These are phyloP conservation scores for Chlorella vulgaris DNA, from an alignment of 139 green algal species.

Conservation along the genomic window DNA sequence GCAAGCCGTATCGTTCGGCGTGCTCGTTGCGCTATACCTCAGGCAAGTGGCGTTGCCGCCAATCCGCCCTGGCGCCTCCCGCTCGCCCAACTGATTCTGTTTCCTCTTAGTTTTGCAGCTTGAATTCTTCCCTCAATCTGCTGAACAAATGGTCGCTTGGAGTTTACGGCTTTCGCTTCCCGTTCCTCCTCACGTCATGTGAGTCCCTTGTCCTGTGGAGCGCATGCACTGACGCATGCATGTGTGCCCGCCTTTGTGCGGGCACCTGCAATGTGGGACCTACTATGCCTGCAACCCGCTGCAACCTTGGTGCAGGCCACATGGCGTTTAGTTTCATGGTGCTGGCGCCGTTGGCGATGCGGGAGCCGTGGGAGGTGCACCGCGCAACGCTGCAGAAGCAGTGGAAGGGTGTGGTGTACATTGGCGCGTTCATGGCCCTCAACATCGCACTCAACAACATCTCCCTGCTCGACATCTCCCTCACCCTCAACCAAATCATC, in stretches of 20 bases:
- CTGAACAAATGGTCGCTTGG: conserved; percentile 31
- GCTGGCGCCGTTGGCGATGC: conserved; percentile 51
- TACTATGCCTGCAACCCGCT: background rate
- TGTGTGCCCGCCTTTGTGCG: no score
- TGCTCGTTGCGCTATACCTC: background rate
- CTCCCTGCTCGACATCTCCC: conserved; percentile 51
- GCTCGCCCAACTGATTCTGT: no score
- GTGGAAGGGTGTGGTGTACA: conserved; percentile 59
- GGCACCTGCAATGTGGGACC: no score
- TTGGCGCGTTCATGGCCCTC: conserved; percentile 59
- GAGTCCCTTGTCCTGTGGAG: background rate
- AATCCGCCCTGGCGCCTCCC: background rate
- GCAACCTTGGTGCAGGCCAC: conserved; percentile 35
- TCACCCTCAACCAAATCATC: conserved; percentile 70
- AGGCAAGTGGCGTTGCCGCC: background rate
- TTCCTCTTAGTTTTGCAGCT: background rate
- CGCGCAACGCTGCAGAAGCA: conserved; percentile 39
- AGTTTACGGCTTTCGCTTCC: conserved; percentile 25
- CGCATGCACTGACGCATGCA: no score
- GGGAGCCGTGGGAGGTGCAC: conserved; percentile 38
- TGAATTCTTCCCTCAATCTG: conserved; percentile 26
- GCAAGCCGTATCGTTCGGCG: background rate
- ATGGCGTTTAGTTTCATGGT: conserved; percentile 59
- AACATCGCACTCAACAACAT: conserved; percentile 75
- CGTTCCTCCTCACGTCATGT: conserved; percentile 29